Evolutionary conservation across 768 basidiomycete species (phyloP).

Genomic region (Russula sp.): DNA sequence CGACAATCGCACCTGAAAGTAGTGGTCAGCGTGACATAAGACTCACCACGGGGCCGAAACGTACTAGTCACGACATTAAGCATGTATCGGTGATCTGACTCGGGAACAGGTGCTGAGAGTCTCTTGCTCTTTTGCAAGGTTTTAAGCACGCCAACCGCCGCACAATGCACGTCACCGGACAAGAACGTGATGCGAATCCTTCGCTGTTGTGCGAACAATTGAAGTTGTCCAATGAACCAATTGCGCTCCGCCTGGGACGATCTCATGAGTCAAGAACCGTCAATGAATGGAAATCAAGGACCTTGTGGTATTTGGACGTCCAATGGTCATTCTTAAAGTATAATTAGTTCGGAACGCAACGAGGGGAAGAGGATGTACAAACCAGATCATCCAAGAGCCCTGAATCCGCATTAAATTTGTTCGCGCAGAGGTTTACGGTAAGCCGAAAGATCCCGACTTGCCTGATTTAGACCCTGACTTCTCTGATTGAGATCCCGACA

Average conservation of each 20-base stretch:
- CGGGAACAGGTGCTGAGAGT: constrained; percentile 43
- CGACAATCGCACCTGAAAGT: constrained; percentile 78
- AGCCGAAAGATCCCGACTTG: constrained; percentile 39
- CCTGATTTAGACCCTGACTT: too few relatives aligned
- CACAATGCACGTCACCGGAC: constrained; percentile 92
- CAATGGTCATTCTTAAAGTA: constrained; percentile 76
- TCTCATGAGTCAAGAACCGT: neutral
- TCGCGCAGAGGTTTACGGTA: constrained; percentile 78
- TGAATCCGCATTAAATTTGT: constrained; percentile 87
- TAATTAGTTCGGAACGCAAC: constrained; percentile 2
- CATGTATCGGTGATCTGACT: constrained; percentile 81
- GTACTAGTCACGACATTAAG: constrained; percentile 77
- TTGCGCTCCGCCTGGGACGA: constrained; percentile 77
- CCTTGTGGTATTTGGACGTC: constrained; percentile 80
- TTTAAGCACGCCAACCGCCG: constrained; percentile 74
- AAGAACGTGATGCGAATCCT: constrained; percentile 76
- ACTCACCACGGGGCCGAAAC: constrained; percentile 24
- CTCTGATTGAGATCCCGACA: constrained; percentile 37
- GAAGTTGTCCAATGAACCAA: constrained; percentile 74
- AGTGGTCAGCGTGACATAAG: constrained; percentile 1
- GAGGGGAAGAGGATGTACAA: constrained; percentile 21
- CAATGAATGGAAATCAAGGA: constrained; percentile 26
- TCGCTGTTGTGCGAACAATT: constrained; percentile 58
- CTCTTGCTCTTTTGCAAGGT: constrained; percentile 51
- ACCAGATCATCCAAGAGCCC: constrained; percentile 92